Percentiles rank a stretch among this genome's conserved stretches.
These are phyloP conservation scores for Gossypium mustelinum DNA, from an alignment of 345 rosid genomes.

Conservation along the genomic window DNA sequence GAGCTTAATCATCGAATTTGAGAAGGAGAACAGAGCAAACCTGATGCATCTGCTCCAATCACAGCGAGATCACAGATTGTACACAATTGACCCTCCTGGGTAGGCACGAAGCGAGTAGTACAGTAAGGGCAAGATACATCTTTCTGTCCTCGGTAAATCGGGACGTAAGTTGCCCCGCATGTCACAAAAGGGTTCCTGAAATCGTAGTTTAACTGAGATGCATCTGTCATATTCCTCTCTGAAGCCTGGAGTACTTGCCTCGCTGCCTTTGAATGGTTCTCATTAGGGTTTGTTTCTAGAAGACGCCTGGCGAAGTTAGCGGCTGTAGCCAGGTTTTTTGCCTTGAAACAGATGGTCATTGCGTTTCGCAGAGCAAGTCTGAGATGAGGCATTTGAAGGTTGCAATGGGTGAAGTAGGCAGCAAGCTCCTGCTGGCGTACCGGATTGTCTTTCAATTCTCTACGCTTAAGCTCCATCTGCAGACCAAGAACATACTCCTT, in stretches of 20 bases:
- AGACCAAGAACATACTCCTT: slow-evolving; percentile 88
- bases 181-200: slow-evolving; percentile 89
- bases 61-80: slow-evolving; percentile 82
- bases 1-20: slow-evolving; percentile 50
- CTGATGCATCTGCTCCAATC: slow-evolving; percentile 91
- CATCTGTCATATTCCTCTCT: slow-evolving; percentile 74
- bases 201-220: slow-evolving; percentile 66
- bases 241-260: slow-evolving; percentile 81
- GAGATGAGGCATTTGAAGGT: slow-evolving; percentile 78
- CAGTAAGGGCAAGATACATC: slow-evolving; percentile 85
- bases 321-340: slow-evolving; percentile 75
- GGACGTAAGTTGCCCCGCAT: slow-evolving; percentile 90
- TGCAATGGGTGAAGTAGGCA: slow-evolving; percentile 94
- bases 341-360: slow-evolving; percentile 74
- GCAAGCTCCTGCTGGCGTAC: slow-evolving; percentile 92
- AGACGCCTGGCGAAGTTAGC: slow-evolving; percentile 76
- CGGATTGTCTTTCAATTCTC: slow-evolving; percentile 66
- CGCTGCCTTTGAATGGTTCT: slow-evolving; percentile 73
- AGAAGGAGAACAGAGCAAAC: slow-evolving; percentile 83
- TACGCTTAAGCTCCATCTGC: slow-evolving; percentile 79
- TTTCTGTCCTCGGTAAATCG: slow-evolving; percentile 90
- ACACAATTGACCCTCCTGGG: slow-evolving; percentile 70
- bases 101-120: slow-evolving; percentile 67
- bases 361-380: slow-evolving; percentile 75
- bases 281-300: slow-evolving; percentile 75